These are phyloP conservation scores for Phialocephala sp. DNA, from an alignment of 2,329 filamentous ascomycete genomes.

Conservation along the genomic window DNA sequence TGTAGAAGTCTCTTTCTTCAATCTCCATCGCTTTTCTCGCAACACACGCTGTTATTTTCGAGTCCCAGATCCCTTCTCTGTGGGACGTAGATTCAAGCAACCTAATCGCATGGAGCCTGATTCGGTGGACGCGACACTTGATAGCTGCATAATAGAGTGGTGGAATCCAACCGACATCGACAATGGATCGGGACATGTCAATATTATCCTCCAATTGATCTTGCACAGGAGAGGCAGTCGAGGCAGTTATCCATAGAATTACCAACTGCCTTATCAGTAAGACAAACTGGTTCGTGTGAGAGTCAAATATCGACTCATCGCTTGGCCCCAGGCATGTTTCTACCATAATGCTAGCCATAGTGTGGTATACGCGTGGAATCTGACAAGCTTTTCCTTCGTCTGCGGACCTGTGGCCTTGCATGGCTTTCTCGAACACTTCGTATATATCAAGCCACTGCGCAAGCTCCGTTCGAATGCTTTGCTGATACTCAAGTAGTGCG, in stretches of 20 bases:
- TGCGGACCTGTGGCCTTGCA: background rate
- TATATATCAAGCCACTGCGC: conserved; percentile 24
- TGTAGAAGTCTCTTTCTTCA: conserved; percentile 45
- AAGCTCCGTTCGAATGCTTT: conserved; percentile 19
- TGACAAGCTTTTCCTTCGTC: conserved; percentile 28
- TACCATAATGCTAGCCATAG: conserved; percentile 51
- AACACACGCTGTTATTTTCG: conserved; percentile 41
- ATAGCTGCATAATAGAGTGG: conserved; percentile 52
- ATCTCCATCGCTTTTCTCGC: conserved; percentile 47
- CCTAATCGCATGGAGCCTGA: conserved; percentile 48
- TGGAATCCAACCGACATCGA: conserved; percentile 52
- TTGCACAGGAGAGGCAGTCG: background rate
- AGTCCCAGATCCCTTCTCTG: conserved; percentile 52
- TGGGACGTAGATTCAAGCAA: conserved; percentile 43
- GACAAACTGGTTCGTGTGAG: conserved; percentile 43
- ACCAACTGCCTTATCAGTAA: conserved; percentile 39
- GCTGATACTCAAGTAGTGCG: conserved; percentile 18
- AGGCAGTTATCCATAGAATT: conserved; percentile 10
- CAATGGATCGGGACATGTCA: conserved; percentile 43
- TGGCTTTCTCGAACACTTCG: conserved; percentile 14
- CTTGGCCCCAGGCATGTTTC: conserved; percentile 42
- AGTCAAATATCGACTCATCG: conserved; percentile 48
- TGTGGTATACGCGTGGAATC: conserved; percentile 48
- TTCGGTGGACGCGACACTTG: conserved; percentile 52
- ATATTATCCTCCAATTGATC: too few species aligned